Evolutionary conservation across 225 moss, liverwort and hornwort genomes (phyloP).

Genomic region (Lunularia cruciata): DNA sequence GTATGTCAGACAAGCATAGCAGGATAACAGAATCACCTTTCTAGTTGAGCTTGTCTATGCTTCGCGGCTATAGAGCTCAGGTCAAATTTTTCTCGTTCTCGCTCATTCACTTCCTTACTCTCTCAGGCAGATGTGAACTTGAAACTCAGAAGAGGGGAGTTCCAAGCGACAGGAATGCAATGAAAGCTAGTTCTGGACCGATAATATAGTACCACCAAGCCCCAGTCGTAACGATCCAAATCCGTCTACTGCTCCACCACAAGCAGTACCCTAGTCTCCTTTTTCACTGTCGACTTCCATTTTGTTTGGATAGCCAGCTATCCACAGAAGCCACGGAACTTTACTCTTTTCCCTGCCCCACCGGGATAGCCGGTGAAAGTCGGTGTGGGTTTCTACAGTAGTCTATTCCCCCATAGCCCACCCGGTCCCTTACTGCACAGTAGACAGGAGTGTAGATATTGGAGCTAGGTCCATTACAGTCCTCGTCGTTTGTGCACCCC

Average conservation of each 20-base stretch:
- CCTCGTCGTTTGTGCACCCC: slow-evolving; percentile 20
- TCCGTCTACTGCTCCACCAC: background rate
- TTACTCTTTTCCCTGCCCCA: background rate
- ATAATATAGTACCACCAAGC: background rate
- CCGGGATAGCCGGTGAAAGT: slow-evolving; percentile 22
- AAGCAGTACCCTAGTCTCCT: background rate
- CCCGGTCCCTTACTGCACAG: background rate
- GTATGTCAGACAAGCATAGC: background rate
- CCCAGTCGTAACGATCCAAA: too few relatives aligned
- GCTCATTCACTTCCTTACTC: slow-evolving; percentile 6
- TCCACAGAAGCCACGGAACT: background rate
- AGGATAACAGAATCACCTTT: slow-evolving; percentile 2
- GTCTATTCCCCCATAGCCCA: background rate
- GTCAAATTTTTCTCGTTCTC: slow-evolving; percentile 5
- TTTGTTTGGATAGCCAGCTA: background rate
- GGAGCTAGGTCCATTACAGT: background rate
- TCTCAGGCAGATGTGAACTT: background rate
- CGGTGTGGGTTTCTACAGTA: background rate
- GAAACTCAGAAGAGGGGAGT: slow-evolving; percentile 6
- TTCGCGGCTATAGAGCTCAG: slow-evolving; percentile 14
- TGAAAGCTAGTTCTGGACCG: background rate
- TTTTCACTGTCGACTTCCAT: background rate
- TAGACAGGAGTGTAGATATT: background rate
- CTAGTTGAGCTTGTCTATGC: background rate
- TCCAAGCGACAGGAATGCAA: slow-evolving; percentile 4